Evolutionary conservation across 257 asterid species (phyloP).

Genomic region (Ballota nigra): DNA sequence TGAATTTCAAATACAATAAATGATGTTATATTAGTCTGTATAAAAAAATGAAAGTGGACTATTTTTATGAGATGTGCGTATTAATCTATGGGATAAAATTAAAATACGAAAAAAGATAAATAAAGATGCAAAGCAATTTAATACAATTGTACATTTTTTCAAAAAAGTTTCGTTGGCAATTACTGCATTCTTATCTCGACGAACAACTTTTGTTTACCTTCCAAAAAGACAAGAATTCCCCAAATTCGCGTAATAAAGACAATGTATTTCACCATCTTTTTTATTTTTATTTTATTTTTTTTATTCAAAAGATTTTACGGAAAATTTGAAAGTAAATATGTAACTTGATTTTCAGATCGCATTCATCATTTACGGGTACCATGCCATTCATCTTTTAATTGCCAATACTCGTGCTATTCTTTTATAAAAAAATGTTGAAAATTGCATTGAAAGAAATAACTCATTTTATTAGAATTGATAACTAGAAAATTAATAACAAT

Average conservation of each 20-base stretch:
- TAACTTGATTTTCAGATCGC: background rate
- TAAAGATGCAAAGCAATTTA: background rate
- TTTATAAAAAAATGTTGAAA: background rate
- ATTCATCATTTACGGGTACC: background rate
- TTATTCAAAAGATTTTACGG: background rate
- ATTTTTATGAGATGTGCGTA: no score
- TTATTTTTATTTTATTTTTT: background rate
- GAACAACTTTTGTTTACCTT: background rate
- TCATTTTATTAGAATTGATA: background rate
- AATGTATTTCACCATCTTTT: background rate
- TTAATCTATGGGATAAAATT: no score
- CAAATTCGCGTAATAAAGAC: background rate
- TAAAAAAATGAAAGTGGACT: no score
- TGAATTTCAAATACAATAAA: no score
- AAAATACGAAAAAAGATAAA: no score
- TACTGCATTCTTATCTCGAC: conserved; percentile 22
- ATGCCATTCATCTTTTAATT: background rate
- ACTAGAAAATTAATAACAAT: background rate
- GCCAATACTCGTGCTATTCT: background rate
- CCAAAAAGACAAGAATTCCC: background rate
- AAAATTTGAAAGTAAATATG: background rate
- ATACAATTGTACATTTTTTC: background rate
- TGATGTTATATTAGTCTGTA: no score
- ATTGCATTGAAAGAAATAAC: conserved; percentile 6
- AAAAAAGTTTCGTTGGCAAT: background rate